Base-by-base conservation (phyloP, 257 asterid species). In the Apocynum venetum region DNA sequence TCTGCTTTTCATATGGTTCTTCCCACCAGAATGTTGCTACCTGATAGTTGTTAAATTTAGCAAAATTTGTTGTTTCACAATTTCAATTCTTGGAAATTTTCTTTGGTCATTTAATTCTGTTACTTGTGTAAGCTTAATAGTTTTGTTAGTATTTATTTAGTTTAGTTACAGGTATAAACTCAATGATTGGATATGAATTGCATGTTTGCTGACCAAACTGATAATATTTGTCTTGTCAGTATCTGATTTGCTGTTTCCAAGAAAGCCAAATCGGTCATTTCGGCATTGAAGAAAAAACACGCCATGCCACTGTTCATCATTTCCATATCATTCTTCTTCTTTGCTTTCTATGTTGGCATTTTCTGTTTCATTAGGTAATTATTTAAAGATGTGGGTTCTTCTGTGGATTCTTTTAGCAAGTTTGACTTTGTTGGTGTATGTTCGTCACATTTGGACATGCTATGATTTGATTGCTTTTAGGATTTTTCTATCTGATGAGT, bases 301-400 rank as follows among this genome's bases (percentile, higher is more conserved):
- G 80, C 20, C 35, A 31, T 60, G 53, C 48, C n/a, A 2, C 44
- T 49, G 56, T 78, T 71, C 46, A 59, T 49, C 73, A 40, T 20
- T 3, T 13, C 13, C 25, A 40, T 72, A 61, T 40, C 47, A 15
- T 51, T 63, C 72, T 53, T 72, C 59, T 6, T 41, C 49, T 20
- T 0, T 61, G 65, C 79, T 35, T 38, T 41, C 49, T 40, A 2
- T 63, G 67, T 73, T 49, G 57, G 25, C 19, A 1, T 41, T n/a
- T 73, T 38, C 15, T 70, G 60, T 59, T 14, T 38, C 6, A 40
- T 6, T 40, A 13, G 31, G 75, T 43, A 48, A 19, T 71, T 46
- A 36, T 59, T 78, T 47, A 17, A 59, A 70, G 17, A 31, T 78
- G 31, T 36, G 43, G 14, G 2, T 71, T 72, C 47, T 60, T 61